Evolutionary conservation across 2,329 filamentous ascomycete genomes (phyloP).

Genomic region (Neoarthrinium moseri): DNA sequence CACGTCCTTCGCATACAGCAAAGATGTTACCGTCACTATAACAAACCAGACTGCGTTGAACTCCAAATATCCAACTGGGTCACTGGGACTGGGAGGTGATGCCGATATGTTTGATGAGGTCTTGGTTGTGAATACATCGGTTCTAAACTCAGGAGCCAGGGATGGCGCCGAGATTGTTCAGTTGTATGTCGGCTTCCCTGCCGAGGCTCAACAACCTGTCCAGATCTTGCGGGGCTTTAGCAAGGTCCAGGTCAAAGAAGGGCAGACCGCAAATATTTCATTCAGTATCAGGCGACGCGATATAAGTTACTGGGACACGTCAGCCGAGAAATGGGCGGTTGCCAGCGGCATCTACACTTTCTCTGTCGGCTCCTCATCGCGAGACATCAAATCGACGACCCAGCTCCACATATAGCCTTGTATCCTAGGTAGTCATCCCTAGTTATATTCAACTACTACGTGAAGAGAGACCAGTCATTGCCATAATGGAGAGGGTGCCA

Average conservation of each 20-base stretch:
- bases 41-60: not conserved
- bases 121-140: slow-evolving; percentile 52
- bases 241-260: slow-evolving; percentile 51
- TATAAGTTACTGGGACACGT: slow-evolving; percentile 63
- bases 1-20: slow-evolving; percentile 19
- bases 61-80: slow-evolving; percentile 23
- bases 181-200: slow-evolving; percentile 50
- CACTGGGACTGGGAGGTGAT: slow-evolving; percentile 40
- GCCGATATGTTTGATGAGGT: slow-evolving; percentile 45
- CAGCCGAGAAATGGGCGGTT: slow-evolving; percentile 58
- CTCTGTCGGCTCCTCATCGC: not conserved
- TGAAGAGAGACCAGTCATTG: no score
- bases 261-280: slow-evolving; percentile 43
- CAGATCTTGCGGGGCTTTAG: slow-evolving; percentile 61
- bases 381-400: slow-evolving; percentile 25
- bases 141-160: slow-evolving; percentile 64
- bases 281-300: slow-evolving; percentile 59
- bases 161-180: slow-evolving; percentile 66
- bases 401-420: not conserved
- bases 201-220: slow-evolving; percentile 36
- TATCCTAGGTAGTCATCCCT: no score
- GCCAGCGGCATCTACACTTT: slow-evolving; percentile 29
- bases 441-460: no score
- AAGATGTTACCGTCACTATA: not conserved
- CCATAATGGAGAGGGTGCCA: no score